Conservation (phyloP, 2,329 filamentous ascomycete species). For the Coleophoma eucalyptorum region DNA sequence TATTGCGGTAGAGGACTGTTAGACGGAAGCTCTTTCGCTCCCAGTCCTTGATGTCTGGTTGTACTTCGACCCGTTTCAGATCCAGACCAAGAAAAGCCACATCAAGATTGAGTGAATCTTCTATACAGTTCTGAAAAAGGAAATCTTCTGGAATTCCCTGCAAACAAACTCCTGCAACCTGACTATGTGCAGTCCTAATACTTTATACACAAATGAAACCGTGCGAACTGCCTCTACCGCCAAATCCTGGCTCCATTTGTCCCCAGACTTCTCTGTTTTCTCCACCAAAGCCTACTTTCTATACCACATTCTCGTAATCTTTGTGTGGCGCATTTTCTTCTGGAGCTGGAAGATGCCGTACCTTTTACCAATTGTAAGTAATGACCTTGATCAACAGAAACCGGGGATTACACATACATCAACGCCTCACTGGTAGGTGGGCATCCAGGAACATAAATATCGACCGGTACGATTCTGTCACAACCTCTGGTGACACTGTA, state of each 20-base stretch:
- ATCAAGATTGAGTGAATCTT: no score
- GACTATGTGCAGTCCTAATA: constrained; percentile 17
- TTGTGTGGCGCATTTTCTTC: constrained; percentile 52
- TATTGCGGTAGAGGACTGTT: no score
- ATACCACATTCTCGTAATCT: constrained; percentile 53
- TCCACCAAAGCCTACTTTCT: constrained; percentile 35
- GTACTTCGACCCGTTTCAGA: no score
- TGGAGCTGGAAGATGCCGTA: constrained; percentile 67
- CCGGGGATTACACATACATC: constrained; percentile 40
- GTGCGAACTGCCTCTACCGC: neutral
- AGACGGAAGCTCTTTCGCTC: no score
- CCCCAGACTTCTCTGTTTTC: constrained; percentile 6
- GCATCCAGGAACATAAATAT: constrained; percentile 78
- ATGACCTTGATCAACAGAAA: no score
- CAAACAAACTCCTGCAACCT: constrained; percentile 20
- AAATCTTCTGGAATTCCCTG: neutral
- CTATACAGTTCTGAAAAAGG: no score
- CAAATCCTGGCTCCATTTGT: constrained; percentile 7
- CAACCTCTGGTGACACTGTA: constrained; percentile 74
- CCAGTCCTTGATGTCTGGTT: no score
- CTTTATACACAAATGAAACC: constrained; percentile 1
- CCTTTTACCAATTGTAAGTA: no score
- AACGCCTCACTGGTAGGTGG: constrained; percentile 58
- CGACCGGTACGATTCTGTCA: constrained; percentile 74
- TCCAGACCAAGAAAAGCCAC: no score